Conservation (phyloP, 208 protist genomes). For the Leishmania major region DNA sequence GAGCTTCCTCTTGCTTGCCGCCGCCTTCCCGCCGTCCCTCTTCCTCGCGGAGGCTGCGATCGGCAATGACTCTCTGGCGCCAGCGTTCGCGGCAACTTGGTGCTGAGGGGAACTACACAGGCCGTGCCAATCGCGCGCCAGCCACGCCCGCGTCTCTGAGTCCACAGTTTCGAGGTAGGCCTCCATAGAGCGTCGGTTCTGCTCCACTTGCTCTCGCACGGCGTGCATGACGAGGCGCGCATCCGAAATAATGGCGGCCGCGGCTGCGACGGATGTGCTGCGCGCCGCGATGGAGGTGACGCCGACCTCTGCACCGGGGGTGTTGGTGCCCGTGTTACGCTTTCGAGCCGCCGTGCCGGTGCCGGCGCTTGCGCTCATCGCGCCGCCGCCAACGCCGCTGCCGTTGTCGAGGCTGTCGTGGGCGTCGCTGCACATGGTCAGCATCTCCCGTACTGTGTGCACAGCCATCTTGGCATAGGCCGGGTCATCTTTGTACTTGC, state of each 20-base stretch:
- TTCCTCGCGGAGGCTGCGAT: neutral
- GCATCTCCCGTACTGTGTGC: slow-evolving; percentile 51
- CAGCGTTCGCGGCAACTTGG: neutral
- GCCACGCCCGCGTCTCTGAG: slow-evolving; percentile 30
- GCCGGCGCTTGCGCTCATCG: neutral
- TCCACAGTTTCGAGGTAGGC: slow-evolving; percentile 17
- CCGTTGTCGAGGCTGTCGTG: slow-evolving; percentile 14
- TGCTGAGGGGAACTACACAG: neutral
- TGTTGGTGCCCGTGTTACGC: neutral
- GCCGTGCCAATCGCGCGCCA: slow-evolving; percentile 29
- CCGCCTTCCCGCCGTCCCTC: neutral
- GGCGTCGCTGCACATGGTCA: slow-evolving; percentile 37
- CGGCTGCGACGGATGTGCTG: slow-evolving; percentile 8
- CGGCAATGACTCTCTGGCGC: neutral
- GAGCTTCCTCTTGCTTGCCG: slow-evolving; percentile 7
- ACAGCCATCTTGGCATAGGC: slow-evolving; percentile 49
- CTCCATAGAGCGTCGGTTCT: slow-evolving; percentile 23
- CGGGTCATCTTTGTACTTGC: slow-evolving; percentile 45
- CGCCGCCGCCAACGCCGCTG: slow-evolving; percentile 7
- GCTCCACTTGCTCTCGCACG: slow-evolving; percentile 21
- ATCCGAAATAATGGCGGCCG: slow-evolving; percentile 20
- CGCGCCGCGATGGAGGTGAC: slow-evolving; percentile 5
- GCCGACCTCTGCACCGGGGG: neutral
- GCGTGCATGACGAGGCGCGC: slow-evolving; percentile 19
- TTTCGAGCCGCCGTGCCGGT: slow-evolving; percentile 1